Percentiles rank a stretch among this genome's conserved stretches.
phyloP scores from a whole-genome alignment of 805 yeast genomes.

The Metschnikowia aberdeeniae region DNA sequence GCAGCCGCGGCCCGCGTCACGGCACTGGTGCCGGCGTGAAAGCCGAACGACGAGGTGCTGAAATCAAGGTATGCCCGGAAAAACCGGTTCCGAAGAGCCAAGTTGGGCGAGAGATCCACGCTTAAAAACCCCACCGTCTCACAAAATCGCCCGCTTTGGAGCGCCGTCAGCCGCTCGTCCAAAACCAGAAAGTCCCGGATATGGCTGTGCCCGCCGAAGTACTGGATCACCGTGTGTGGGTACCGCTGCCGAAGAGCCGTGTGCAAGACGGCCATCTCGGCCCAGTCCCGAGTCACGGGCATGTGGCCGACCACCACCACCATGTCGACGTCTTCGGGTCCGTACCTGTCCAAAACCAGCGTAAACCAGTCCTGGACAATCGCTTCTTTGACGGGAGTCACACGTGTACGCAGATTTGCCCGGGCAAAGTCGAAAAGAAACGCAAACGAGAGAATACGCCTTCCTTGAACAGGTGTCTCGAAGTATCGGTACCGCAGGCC shows the following conservation, averaged over 20 bases:
- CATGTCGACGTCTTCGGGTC: slow-evolving; percentile 49
- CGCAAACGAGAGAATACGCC: slow-evolving; percentile 64
- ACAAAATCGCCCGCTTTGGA: slow-evolving; percentile 91
- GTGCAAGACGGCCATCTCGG: slow-evolving; percentile 49
- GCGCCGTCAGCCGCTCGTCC: slow-evolving; percentile 64
- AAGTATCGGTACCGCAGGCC: slow-evolving; percentile 68
- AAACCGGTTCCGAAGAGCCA: slow-evolving; percentile 20
- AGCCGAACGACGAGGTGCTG: slow-evolving; percentile 63
- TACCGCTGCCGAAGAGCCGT: slow-evolving; percentile 49
- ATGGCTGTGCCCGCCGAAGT: slow-evolving; percentile 94
- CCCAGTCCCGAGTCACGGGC: slow-evolving; percentile 55
- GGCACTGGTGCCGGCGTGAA: slow-evolving; percentile 55
- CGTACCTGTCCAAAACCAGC: slow-evolving; percentile 32
- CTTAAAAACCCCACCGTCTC: slow-evolving; percentile 92
- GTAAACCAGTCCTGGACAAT: slow-evolving; percentile 63
- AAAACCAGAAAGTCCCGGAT: slow-evolving; percentile 74
- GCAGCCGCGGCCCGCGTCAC: slow-evolving; percentile 39
- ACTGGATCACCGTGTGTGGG: slow-evolving; percentile 68
- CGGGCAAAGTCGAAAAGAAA: slow-evolving; percentile 74
- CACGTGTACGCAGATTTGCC: slow-evolving; percentile 56
- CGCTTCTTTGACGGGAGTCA: slow-evolving; percentile 55
- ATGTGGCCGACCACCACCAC: slow-evolving; percentile 75
- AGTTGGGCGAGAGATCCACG: slow-evolving; percentile 30
- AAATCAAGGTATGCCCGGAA: slow-evolving; percentile 79
- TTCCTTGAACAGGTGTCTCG: slow-evolving; percentile 49